Conservation (phyloP, 2,329 filamentous ascomycete genomes). For the Colletotrichum camelliae region DNA sequence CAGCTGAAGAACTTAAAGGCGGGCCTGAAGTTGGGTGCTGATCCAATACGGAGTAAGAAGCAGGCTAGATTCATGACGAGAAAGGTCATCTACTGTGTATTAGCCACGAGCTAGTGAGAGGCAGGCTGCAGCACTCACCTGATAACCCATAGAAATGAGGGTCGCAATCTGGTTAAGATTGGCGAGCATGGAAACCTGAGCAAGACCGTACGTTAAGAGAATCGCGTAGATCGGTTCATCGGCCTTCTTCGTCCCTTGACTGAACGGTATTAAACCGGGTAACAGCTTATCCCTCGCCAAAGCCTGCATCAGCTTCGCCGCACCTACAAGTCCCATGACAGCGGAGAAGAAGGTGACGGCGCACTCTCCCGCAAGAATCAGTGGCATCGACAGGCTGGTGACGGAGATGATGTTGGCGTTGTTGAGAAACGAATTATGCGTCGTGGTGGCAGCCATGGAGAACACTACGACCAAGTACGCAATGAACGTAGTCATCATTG, state of each 20-base stretch:
- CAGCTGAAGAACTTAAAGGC: slow-evolving; percentile 91
- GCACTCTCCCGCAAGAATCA: slow-evolving; percentile 83
- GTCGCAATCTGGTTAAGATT: slow-evolving; percentile 90
- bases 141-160: slow-evolving; percentile 88
- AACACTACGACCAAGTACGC: slow-evolving; percentile 79
- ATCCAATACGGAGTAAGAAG: slow-evolving; percentile 84
- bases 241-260: slow-evolving; percentile 71
- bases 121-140: slow-evolving; percentile 49
- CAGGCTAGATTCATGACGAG: slow-evolving; percentile 88
- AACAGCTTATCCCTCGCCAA: slow-evolving; percentile 80
- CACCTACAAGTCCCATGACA: slow-evolving; percentile 85
- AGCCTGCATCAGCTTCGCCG: slow-evolving; percentile 84
- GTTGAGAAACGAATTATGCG: slow-evolving; percentile 73
- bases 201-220: slow-evolving; percentile 74
- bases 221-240: slow-evolving; percentile 83
- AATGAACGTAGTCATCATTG: slow-evolving; percentile 76
- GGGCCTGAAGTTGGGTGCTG: slow-evolving; percentile 86
- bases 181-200: slow-evolving; percentile 81
- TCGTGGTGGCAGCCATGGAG: slow-evolving; percentile 78
- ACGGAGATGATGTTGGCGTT: slow-evolving; percentile 83
- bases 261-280: slow-evolving; percentile 77
- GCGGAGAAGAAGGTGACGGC: slow-evolving; percentile 85
- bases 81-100: slow-evolving; percentile 76
- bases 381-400: slow-evolving; percentile 74
- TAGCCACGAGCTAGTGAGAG: neutral